Evolutionary conservation across 768 basidiomycete genomes (phyloP).

Genomic region (Amanita polypyramis): DNA sequence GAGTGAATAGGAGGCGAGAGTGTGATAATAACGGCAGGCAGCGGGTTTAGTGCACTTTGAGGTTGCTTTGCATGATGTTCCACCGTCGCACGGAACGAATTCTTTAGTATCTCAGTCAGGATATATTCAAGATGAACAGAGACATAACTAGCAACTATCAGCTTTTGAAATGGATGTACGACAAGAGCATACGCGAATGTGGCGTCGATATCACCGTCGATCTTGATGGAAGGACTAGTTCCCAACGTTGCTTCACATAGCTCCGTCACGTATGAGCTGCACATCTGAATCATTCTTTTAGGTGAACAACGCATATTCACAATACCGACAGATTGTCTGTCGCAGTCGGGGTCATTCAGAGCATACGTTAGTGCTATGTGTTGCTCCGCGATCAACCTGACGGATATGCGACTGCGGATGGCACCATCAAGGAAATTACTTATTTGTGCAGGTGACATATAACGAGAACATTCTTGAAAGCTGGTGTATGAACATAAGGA

Average conservation of each 20-base stretch:
- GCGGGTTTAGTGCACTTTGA: conserved; percentile 21
- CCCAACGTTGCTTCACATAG: conserved; percentile 82
- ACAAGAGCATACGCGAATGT: conserved; percentile 64
- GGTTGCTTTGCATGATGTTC: conserved; percentile 51
- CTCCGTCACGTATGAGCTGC: conserved; percentile 74
- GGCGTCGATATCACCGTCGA: conserved; percentile 62
- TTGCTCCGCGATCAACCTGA: conserved; percentile 84
- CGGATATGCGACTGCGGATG: conserved; percentile 79
- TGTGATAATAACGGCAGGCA: conserved; percentile 65
- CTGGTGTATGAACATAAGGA: conserved; percentile 22
- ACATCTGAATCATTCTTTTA: conserved; percentile 62
- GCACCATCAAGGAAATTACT: conserved; percentile 74
- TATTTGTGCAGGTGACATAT: conserved; percentile 75
- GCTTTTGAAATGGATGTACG: neutral
- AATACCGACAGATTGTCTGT: conserved; percentile 49
- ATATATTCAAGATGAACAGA: conserved; percentile 90
- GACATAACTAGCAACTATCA: conserved; percentile 49
- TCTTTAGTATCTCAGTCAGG: conserved; percentile 84
- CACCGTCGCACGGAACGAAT: conserved; percentile 82
- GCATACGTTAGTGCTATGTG: conserved; percentile 78
- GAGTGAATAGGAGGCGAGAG: conserved; percentile 42
- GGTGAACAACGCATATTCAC: conserved; percentile 70
- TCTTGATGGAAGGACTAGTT: conserved; percentile 47
- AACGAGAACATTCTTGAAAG: conserved; percentile 78
- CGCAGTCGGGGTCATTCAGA: conserved; percentile 29